These are phyloP conservation scores for Hibiscus tridactylites DNA, from an alignment of 345 rosid genomes.

Conservation along the genomic window DNA sequence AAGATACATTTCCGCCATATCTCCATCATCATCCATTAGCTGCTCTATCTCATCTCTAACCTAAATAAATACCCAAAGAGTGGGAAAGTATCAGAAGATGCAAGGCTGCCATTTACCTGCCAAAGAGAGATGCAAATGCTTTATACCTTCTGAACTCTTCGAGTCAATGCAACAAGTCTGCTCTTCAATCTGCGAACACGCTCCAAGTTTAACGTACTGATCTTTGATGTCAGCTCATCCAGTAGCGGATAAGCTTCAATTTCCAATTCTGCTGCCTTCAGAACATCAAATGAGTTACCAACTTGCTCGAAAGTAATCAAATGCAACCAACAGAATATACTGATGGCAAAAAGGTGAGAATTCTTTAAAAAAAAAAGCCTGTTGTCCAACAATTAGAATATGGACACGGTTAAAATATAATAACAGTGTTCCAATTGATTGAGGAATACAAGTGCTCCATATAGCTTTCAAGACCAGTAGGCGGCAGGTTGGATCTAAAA, in stretches of 20 bases:
- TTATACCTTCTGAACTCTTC: conserved; percentile 91
- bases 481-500: neutral
- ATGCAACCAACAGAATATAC: neutral
- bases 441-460: neutral
- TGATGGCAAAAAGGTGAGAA: neutral
- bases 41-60: conserved; percentile 99
- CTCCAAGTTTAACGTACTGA: conserved; percentile 95
- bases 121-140: neutral
- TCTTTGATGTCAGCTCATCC: conserved; percentile 93
- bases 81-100: neutral
- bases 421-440: neutral
- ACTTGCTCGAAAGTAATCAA: conserved; percentile 11
- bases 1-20: conserved; percentile 99
- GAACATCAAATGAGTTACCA: conserved; percentile 16
- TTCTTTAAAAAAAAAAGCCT: neutral
- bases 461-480: neutral
- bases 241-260: conserved; percentile 96
- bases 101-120: neutral
- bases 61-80: conserved; percentile 24
- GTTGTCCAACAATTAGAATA: neutral
- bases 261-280: conserved; percentile 95
- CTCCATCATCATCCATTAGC: conserved; percentile 99
- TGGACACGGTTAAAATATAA: neutral
- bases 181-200: conserved; percentile 91
- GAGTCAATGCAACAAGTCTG: conserved; percentile 85